phyloP scores from a whole-genome alignment of 805 yeast species.

The Pichia membranifaciens region DNA sequence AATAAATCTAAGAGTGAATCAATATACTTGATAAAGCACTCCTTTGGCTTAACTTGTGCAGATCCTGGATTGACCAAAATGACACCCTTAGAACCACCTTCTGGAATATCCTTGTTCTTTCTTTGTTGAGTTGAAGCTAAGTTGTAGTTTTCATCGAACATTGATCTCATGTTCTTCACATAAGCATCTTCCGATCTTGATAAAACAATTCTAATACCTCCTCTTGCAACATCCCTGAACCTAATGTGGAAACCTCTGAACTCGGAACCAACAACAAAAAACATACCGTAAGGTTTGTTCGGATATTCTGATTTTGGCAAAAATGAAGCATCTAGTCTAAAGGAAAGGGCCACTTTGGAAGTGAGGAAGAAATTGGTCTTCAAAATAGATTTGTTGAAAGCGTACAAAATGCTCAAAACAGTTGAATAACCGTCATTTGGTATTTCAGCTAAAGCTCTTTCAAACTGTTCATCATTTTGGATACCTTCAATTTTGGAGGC shows the following conservation, averaged over 20 bases:
- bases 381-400: slow-evolving; percentile 79
- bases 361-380: slow-evolving; percentile 93
- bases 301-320: slow-evolving; percentile 86
- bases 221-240: slow-evolving; percentile 95
- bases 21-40: slow-evolving; percentile 87
- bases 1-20: slow-evolving; percentile 85
- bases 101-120: slow-evolving; percentile 97
- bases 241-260: slow-evolving; percentile 97
- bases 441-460: slow-evolving; percentile 57
- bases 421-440: slow-evolving; percentile 75
- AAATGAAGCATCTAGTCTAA: slow-evolving; percentile 82
- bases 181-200: slow-evolving; percentile 83
- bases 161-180: slow-evolving; percentile 73
- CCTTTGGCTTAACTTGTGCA: slow-evolving; percentile 73
- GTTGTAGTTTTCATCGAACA: slow-evolving; percentile 95
- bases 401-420: slow-evolving; percentile 68
- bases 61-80: slow-evolving; percentile 67
- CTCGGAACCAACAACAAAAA: slow-evolving; percentile 91
- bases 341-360: slow-evolving; percentile 90
- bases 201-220: slow-evolving; percentile 94
- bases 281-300: slow-evolving; percentile 89
- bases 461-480: slow-evolving; percentile 68
- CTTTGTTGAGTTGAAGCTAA: slow-evolving; percentile 94
- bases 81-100: slow-evolving; percentile 98
- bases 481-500: slow-evolving; percentile 72